Evolutionary conservation across 305 asterid species (phyloP).

Genomic region (Fraxinus sp.): DNA sequence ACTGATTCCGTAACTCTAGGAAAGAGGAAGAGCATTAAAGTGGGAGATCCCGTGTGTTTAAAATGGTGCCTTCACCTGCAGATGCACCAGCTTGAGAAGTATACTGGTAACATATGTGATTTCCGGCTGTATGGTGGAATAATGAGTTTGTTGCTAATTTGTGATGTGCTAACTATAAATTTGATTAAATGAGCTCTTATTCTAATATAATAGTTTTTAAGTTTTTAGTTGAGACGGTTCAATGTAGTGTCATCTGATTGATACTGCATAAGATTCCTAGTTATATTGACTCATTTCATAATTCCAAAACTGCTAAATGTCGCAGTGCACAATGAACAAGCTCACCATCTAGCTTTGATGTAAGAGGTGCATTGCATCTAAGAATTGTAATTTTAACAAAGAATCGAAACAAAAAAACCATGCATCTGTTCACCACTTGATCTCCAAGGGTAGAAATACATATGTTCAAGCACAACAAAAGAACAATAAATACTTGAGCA

Average conservation of each 20-base stretch:
- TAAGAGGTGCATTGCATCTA: not conserved
- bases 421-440: not conserved
- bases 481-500: not conserved
- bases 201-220: not conserved
- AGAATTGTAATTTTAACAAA: not conserved
- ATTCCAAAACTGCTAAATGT: not conserved
- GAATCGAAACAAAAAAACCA: not conserved
- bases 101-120: not conserved
- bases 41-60: conserved; percentile 54
- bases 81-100: conserved; percentile 45
- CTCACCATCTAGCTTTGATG: not conserved
- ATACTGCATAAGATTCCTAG: not conserved
- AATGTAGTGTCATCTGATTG: not conserved
- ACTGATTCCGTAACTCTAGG: conserved; percentile 33
- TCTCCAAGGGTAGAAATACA: not conserved
- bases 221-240: not conserved
- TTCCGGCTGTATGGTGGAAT: not conserved
- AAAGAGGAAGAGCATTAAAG: conserved; percentile 43
- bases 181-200: not conserved
- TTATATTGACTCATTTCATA: not conserved
- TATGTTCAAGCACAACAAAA: not conserved
- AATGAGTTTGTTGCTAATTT: not conserved
- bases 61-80: conserved; percentile 40
- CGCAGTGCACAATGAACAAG: not conserved
- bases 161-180: not conserved